phyloP scores from a whole-genome alignment of 2,329 filamentous ascomycete genomes.

The Arachnomyces sp. region DNA sequence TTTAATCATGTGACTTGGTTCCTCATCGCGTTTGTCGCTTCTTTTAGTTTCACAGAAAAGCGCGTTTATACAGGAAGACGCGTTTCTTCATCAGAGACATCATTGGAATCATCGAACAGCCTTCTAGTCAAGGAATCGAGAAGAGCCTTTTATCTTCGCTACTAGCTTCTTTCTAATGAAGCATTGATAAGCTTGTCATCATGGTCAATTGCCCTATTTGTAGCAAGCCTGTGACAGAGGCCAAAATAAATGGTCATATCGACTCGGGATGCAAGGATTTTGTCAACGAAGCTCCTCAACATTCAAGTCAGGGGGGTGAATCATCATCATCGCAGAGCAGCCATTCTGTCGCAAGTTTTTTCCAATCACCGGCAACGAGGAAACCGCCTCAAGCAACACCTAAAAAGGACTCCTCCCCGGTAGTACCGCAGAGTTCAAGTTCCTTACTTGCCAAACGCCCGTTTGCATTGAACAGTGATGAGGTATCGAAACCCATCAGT shows the following conservation, averaged over 20 bases:
- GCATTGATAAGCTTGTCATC: slow-evolving; percentile 7
- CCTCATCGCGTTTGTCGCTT: too few relatives aligned
- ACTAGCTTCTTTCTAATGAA: slow-evolving; percentile 5
- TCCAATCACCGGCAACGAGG: slow-evolving; percentile 44
- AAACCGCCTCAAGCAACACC: slow-evolving; percentile 21
- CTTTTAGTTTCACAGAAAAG: too few relatives aligned
- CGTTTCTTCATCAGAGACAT: slow-evolving; percentile 1
- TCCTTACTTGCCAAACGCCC: background rate
- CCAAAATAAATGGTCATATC: slow-evolving; percentile 81
- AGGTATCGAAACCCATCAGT: slow-evolving; percentile 16
- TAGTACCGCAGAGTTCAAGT: background rate
- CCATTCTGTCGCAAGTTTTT: slow-evolving; percentile 45
- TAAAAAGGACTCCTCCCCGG: background rate
- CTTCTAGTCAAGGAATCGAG: background rate
- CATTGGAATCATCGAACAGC: slow-evolving; percentile 5
- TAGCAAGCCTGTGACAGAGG: slow-evolving; percentile 59
- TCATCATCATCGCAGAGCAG: slow-evolving; percentile 29
- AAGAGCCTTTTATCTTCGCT: slow-evolving; percentile 1
- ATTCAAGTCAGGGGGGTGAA: slow-evolving; percentile 31
- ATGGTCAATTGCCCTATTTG: slow-evolving; percentile 72
- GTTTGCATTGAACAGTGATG: slow-evolving; percentile 14
- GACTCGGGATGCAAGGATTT: slow-evolving; percentile 71
- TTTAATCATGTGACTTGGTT: too few relatives aligned
- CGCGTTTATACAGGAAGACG: too few relatives aligned
- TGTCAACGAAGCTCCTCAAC: slow-evolving; percentile 45